Base-by-base conservation (phyloP, 202 grass and related monocot genomes). In the Panicum virgatum region DNA sequence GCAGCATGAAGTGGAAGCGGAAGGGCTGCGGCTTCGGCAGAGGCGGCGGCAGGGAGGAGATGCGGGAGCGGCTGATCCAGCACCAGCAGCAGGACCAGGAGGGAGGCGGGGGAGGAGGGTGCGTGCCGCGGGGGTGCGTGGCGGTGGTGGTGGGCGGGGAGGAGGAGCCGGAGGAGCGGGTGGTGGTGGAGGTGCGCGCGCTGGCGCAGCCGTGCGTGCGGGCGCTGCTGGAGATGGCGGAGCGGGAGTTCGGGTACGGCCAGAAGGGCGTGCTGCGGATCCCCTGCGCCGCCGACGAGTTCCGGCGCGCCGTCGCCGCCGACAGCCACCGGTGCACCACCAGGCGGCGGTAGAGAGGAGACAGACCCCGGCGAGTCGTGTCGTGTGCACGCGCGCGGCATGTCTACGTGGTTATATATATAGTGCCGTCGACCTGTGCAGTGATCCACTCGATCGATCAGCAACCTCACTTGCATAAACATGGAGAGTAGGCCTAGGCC, bases 181-280 rank as follows among this genome's bases (percentile, higher is more conserved):
- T 92, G 27, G 87, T 84, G 69, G 86, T 89, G 75, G 75, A 73
- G 6, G 50, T 89, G 71, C 74, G 64, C 27, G 63, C 82, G 53
- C 68, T 92, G 60, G 67, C 32, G 46, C 75, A 69, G 53, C 90
- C 86, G 37, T 50, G 83, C 70, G 75, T 92, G 6, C 66, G 44
- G 54, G 83, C 75, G 79, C 61, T 93, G 82, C 85, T 94, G 40
- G 85, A 93, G 19, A 67, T 50, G 91, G 82, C 84, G 23, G 82
- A 63, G 62, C 30, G 66, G 39, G 82, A 86, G 82, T 88, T 90
- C 46, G 91, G 88, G 16, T 75, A 90, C 59, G 70, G 12, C 22
- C 91, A 86, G 59, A 62, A 81, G 80, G 75, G 91, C 36, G 60
- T 91, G 25, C 85, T 94, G 7, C 81, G 86, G 44, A 84, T 94